phyloP scores from a whole-genome alignment of 179 eudicot species.

The Corrigiola litoralis region DNA sequence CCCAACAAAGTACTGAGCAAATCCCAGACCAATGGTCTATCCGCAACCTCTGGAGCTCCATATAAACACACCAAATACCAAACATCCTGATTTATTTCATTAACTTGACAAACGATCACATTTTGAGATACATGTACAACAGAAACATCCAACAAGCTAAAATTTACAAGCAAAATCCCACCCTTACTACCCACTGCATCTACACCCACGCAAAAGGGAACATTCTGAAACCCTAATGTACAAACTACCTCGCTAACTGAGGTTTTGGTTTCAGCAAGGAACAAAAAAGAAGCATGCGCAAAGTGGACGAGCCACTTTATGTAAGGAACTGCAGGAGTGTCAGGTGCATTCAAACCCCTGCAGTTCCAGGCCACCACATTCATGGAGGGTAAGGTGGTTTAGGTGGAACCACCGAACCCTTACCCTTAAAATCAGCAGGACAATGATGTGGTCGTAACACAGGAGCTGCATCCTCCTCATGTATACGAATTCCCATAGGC shows the following conservation, averaged over 20 bases:
- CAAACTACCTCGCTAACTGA: neutral
- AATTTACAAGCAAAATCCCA: neutral
- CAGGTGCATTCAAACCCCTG: neutral
- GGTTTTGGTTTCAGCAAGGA: neutral
- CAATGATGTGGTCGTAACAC: too few species aligned
- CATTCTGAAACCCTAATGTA: too few species aligned
- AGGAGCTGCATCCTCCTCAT: too few species aligned
- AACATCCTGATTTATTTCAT: too few species aligned
- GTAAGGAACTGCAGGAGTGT: neutral
- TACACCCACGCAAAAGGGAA: neutral
- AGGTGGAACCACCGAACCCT: neutral
- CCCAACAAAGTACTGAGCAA: too few species aligned
- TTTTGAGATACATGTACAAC: neutral
- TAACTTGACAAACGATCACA: neutral
- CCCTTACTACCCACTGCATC: neutral
- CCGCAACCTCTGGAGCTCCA: neutral
- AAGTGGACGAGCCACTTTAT: neutral
- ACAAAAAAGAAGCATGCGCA: neutral
- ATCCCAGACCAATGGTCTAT: neutral
- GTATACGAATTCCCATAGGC: too few species aligned
- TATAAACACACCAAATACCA: neutral
- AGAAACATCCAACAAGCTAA: too few species aligned
- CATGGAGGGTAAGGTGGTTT: neutral
- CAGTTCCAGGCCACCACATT: neutral
- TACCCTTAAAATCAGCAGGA: too few species aligned